Conservation (phyloP, 495 filamentous ascomycete genomes). For the Bacidia rubella region DNA sequence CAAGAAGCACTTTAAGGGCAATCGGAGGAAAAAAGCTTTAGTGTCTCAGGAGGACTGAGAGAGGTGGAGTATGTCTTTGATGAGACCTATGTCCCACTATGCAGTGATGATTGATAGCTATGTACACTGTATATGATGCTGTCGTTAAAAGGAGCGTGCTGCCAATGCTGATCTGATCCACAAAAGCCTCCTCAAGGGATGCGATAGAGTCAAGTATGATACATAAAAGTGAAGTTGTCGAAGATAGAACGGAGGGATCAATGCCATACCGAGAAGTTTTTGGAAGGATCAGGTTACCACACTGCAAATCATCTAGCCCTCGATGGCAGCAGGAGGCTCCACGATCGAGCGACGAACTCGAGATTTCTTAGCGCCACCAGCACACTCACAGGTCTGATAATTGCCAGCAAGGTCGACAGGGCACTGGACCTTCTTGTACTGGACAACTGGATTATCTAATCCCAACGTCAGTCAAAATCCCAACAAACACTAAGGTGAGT, state of each 20-base stretch:
- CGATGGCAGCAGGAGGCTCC: too few relatives aligned
- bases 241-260: neutral
- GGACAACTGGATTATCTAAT: slow-evolving; percentile 26
- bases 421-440: slow-evolving; percentile 25
- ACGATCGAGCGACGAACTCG: neutral
- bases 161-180: neutral
- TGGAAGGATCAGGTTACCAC: too few relatives aligned
- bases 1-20: slow-evolving; percentile 94
- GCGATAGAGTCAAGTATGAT: neutral
- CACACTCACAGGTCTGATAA: slow-evolving; percentile 14
- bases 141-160: neutral
- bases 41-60: slow-evolving; percentile 5
- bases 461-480: neutral
- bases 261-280: neutral
- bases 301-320: too few relatives aligned
- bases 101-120: neutral
- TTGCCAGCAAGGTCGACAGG: slow-evolving; percentile 18
- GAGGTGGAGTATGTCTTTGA: neutral
- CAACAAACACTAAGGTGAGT: too few relatives aligned
- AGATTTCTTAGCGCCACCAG: neutral
- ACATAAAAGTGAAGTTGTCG: neutral
- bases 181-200: neutral
- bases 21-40: slow-evolving; percentile 31
- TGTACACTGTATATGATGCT: neutral
- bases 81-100: neutral